These are phyloP conservation scores for Potentilla sterilis DNA, from an alignment of 306 rosid genomes.

Conservation along the genomic window DNA sequence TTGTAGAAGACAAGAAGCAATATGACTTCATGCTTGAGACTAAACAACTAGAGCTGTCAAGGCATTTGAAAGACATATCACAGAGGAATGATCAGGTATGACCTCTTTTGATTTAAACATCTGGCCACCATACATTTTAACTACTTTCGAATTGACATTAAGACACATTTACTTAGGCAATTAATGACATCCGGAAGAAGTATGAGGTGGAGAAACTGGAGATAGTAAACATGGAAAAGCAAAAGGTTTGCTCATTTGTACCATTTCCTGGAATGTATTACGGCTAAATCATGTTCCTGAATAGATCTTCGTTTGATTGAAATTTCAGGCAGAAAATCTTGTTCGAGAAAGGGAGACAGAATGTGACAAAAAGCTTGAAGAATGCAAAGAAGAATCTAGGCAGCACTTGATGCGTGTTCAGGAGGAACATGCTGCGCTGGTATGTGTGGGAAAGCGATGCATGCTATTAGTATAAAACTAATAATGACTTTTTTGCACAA, in stretches of 20 bases:
- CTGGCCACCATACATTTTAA: constrained; percentile 16
- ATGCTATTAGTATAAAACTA: constrained; percentile 17
- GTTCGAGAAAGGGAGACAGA: constrained; percentile 56
- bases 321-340: constrained; percentile 60
- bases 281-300: constrained; percentile 31
- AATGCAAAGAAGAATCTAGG: constrained; percentile 67
- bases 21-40: constrained; percentile 74
- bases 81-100: constrained; percentile 91
- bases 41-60: constrained; percentile 73
- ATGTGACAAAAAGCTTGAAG: constrained; percentile 56
- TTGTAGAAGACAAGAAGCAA: constrained; percentile 69
- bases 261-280: constrained; percentile 25
- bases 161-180: constrained; percentile 55
- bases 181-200: constrained; percentile 79
- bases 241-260: constrained; percentile 61
- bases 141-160: constrained; percentile 35
- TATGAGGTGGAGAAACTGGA: constrained; percentile 87
- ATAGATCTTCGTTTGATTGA: constrained; percentile 32
- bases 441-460: constrained; percentile 34
- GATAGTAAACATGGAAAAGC: constrained; percentile 66
- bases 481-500: constrained; percentile 7
- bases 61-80: constrained; percentile 90
- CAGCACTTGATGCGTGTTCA: constrained; percentile 53
- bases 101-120: constrained; percentile 24
- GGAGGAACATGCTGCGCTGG: constrained; percentile 73